Evolutionary conservation across 768 basidiomycete genomes (phyloP).

Genomic region (Boletus reticulatus): DNA sequence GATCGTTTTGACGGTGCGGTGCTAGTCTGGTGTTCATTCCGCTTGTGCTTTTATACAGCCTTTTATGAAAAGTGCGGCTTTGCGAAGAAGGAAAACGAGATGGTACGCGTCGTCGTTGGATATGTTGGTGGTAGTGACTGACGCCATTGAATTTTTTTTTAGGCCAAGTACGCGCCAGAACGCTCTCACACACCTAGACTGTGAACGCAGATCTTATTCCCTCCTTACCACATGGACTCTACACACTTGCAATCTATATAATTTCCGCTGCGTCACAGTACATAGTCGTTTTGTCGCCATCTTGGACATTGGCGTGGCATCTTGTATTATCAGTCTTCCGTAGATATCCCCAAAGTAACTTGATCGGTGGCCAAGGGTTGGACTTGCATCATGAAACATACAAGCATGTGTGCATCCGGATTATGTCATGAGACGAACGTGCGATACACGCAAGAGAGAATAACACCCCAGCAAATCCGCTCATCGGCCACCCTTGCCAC

Average conservation of each 20-base stretch:
- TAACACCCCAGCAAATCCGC: slow-evolving; percentile 4
- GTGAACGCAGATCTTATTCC: slow-evolving; percentile 4
- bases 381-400: slow-evolving; percentile 3
- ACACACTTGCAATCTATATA: slow-evolving; percentile 2
- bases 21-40: slow-evolving; percentile 8
- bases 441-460: slow-evolving; percentile 23
- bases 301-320: slow-evolving; percentile 7
- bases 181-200: slow-evolving; percentile 19
- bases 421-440: slow-evolving; percentile 18
- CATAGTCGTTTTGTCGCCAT: slow-evolving; percentile 1
- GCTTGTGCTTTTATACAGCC: slow-evolving; percentile 43
- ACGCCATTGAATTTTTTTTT: neutral
- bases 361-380: neutral
- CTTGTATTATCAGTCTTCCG: slow-evolving; percentile 17
- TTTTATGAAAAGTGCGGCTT: slow-evolving; percentile 98
- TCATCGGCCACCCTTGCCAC: slow-evolving; percentile 77
- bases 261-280: slow-evolving; percentile 4
- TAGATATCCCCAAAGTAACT: neutral
- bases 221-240: slow-evolving; percentile 11
- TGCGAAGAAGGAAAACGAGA: slow-evolving; percentile 88
- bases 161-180: slow-evolving; percentile 62
- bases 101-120: slow-evolving; percentile 50
- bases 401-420: slow-evolving; percentile 12
- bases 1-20: neutral
- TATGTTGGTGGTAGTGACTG: slow-evolving; percentile 4